Conservation (phyloP, 768 basidiomycete species). For the Gloeophyllum trabeum region DNA sequence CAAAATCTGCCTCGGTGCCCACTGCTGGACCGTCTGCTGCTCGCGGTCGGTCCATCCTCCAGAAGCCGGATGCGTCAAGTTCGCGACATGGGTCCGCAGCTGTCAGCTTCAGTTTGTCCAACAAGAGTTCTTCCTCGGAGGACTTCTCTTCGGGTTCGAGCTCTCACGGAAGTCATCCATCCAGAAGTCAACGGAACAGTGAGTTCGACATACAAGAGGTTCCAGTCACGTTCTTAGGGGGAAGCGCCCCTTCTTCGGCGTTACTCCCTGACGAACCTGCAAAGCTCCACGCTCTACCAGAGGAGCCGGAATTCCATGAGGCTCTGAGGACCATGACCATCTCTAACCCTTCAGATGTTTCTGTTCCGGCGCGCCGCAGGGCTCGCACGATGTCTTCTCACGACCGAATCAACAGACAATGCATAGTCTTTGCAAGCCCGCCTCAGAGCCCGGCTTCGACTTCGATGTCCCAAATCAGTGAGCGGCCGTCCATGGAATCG, state of each 20-base stretch:
- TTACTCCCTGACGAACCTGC: slow-evolving; percentile 4
- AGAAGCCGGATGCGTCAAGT: neutral
- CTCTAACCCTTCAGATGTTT: neutral
- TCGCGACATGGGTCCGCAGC: too few species aligned
- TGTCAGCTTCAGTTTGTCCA: too few species aligned
- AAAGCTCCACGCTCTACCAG: slow-evolving; percentile 36
- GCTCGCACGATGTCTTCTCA: slow-evolving; percentile 6
- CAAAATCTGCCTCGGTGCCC: neutral
- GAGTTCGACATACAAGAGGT: neutral
- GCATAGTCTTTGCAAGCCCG: slow-evolving; percentile 7
- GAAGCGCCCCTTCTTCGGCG: too few species aligned
- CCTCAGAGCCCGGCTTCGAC: neutral
- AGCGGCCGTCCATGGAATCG: too few species aligned
- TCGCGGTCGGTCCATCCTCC: neutral
- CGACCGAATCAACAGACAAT: slow-evolving; percentile 9
- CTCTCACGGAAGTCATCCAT: slow-evolving; percentile 7
- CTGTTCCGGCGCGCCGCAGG: slow-evolving; percentile 11
- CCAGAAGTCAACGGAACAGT: slow-evolving; percentile 1
- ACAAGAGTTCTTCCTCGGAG: neutral
- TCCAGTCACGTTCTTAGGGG: too few species aligned
- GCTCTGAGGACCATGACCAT: slow-evolving; percentile 6
- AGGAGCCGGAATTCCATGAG: slow-evolving; percentile 30
- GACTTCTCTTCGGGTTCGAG: neutral
- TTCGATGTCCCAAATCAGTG: neutral
- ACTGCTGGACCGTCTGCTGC: neutral